phyloP scores from a whole-genome alignment of 371 early-diverging fungal genomes.

The Funneliformis caledonium region DNA sequence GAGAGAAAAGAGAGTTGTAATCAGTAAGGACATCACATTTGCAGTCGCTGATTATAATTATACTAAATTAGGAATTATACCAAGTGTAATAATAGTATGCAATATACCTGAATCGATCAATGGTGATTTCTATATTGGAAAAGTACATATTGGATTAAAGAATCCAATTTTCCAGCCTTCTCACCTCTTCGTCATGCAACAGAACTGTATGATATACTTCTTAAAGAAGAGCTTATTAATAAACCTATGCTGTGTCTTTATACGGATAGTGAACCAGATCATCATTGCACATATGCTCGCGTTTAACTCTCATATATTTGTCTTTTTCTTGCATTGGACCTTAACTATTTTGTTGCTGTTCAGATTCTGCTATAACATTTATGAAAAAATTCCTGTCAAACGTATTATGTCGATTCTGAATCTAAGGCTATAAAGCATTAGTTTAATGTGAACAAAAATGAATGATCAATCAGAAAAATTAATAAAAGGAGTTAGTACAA shows the following conservation, averaged over 20 bases:
- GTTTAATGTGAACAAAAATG: too few relatives aligned
- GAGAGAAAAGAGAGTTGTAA: conserved; percentile 3
- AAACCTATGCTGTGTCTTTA: conserved; percentile 10
- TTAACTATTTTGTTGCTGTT: not conserved
- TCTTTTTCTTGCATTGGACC: not conserved
- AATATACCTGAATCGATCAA: not conserved
- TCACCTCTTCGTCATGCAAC: not conserved
- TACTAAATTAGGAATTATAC: not conserved
- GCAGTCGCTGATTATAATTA: too few relatives aligned
- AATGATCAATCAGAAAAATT: too few relatives aligned
- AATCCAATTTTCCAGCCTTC: not conserved
- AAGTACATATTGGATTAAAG: not conserved
- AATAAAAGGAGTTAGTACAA: too few relatives aligned
- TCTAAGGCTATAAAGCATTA: too few relatives aligned
- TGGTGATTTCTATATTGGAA: too few relatives aligned
- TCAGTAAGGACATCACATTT: conserved; percentile 1
- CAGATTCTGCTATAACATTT: not conserved
- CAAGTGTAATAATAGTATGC: not conserved
- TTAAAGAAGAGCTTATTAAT: not conserved
- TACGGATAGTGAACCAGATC: too few relatives aligned
- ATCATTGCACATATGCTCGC: too few relatives aligned
- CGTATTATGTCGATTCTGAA: too few relatives aligned
- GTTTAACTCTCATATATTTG: conserved; percentile 3
- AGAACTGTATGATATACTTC: not conserved
- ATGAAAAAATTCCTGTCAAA: too few relatives aligned